phyloP scores from a whole-genome alignment of 2,329 filamentous ascomycete species.

The Aspergillus udagawae region DNA sequence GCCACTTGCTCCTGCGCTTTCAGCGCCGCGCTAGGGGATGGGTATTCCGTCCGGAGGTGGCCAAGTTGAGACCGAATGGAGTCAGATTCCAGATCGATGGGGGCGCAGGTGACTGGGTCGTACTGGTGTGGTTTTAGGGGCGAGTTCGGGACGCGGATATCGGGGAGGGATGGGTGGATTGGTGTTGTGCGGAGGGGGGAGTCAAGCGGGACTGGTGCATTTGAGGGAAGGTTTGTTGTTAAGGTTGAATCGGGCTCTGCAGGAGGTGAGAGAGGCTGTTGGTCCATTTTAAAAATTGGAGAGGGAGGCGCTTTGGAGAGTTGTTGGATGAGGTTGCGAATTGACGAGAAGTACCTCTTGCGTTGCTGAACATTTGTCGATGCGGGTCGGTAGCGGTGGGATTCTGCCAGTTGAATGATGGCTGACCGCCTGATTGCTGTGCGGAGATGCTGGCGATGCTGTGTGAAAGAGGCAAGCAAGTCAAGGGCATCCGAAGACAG shows the following conservation, averaged over 20 bases:
- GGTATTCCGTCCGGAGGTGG: constrained; percentile 34
- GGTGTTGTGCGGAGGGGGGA: constrained; percentile 34
- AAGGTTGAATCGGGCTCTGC: constrained; percentile 22
- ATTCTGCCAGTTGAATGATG: background rate
- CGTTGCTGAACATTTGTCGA: background rate
- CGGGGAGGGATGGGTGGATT: constrained; percentile 37
- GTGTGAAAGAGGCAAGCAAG: background rate
- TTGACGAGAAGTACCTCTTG: background rate
- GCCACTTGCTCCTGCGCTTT: constrained; percentile 36
- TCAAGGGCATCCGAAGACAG: too few species aligned
- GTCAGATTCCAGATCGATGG: constrained; percentile 27
- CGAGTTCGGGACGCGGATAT: constrained; percentile 37
- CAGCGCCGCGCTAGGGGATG: constrained; percentile 31
- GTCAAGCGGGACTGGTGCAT: constrained; percentile 29
- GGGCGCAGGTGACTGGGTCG: constrained; percentile 36
- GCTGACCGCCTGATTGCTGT: background rate
- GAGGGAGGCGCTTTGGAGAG: background rate
- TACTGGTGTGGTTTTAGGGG: constrained; percentile 32
- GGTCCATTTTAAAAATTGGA: constrained; percentile 22
- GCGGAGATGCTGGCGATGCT: background rate
- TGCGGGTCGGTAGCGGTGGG: background rate
- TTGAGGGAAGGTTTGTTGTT: constrained; percentile 4
- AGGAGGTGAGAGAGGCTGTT: constrained; percentile 33
- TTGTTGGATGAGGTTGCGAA: background rate
- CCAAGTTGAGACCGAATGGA: constrained; percentile 26